Evolutionary conservation across 129 eudicot species (phyloP).

Genomic region (Scalesia atractyloides): DNA sequence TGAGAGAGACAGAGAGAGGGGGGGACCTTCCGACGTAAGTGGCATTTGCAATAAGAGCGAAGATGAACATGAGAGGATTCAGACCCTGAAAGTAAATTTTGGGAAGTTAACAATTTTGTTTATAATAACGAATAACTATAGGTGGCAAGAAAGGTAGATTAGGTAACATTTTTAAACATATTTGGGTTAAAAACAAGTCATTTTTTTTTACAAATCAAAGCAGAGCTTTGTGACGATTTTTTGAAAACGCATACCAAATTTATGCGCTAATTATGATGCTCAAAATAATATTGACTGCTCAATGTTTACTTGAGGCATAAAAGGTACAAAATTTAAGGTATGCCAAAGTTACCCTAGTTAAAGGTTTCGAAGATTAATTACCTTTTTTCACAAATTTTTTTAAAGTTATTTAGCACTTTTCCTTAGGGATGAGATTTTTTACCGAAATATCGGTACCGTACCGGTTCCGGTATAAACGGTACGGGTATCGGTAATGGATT

Average conservation of each 20-base stretch:
- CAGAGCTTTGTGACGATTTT: background rate
- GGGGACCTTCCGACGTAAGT: slow-evolving; percentile 85
- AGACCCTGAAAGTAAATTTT: slow-evolving; percentile 54
- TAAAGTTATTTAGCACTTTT: no score
- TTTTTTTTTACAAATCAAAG: background rate
- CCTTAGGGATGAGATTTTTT: no score
- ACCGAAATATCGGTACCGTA: no score
- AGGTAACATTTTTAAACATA: background rate
- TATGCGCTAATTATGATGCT: background rate
- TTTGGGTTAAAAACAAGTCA: background rate
- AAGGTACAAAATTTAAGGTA: background rate
- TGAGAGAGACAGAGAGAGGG: slow-evolving; percentile 24
- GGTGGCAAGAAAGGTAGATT: background rate
- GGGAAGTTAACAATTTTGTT: background rate
- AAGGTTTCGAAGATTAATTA: background rate
- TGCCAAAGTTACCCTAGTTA: no score
- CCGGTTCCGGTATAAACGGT: no score
- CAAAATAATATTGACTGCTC: background rate
- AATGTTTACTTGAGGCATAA: background rate
- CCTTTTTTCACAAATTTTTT: background rate
- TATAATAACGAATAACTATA: background rate
- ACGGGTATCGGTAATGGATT: no score
- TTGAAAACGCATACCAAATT: background rate
- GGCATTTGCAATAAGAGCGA: slow-evolving; percentile 88
- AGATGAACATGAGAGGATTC: slow-evolving; percentile 96